Conservation (phyloP, 2,329 filamentous ascomycete species). For the Leptographium lundbergii region DNA sequence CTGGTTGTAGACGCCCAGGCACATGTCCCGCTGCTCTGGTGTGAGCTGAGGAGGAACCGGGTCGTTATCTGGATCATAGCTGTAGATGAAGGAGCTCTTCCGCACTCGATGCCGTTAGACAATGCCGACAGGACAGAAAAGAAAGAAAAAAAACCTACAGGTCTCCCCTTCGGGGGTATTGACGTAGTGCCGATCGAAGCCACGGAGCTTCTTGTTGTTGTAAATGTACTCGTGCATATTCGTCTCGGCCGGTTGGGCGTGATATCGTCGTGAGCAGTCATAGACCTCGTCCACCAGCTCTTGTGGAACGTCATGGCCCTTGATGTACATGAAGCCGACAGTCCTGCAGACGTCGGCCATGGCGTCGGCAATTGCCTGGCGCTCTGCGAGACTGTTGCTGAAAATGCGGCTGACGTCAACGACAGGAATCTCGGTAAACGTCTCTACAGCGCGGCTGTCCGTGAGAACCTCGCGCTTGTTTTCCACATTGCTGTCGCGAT, state of each 20-base stretch:
- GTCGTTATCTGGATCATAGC: conserved; percentile 9
- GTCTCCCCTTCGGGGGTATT: background rate
- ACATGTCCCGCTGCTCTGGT: conserved; percentile 3
- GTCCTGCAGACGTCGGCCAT: conserved; percentile 12
- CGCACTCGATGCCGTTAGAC: background rate
- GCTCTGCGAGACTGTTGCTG: background rate
- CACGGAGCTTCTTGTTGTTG: conserved; percentile 4
- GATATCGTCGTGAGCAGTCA: conserved; percentile 17
- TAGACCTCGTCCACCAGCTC: conserved; percentile 18
- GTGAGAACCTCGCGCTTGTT: conserved; percentile 8
- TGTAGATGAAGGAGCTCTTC: conserved; percentile 10
- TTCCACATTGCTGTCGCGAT: conserved; percentile 5
- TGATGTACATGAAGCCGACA: conserved; percentile 20
- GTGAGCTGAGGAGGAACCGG: conserved; percentile 4
- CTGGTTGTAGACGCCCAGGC: conserved; percentile 5
- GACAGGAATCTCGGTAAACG: conserved; percentile 6
- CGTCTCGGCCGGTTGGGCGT: conserved; percentile 18
- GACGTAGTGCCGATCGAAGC: conserved; percentile 4
- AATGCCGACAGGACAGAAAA: background rate
- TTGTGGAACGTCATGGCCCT: conserved; percentile 17
- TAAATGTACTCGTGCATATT: conserved; percentile 17
- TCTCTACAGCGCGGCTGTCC: conserved; percentile 1
- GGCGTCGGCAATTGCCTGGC: conserved; percentile 2
- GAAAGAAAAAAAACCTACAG: background rate
- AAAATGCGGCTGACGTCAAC: conserved; percentile 6